phyloP scores from a whole-genome alignment of 192 early-diverging fungal species.

The Martensiomyces pterosporus region DNA sequence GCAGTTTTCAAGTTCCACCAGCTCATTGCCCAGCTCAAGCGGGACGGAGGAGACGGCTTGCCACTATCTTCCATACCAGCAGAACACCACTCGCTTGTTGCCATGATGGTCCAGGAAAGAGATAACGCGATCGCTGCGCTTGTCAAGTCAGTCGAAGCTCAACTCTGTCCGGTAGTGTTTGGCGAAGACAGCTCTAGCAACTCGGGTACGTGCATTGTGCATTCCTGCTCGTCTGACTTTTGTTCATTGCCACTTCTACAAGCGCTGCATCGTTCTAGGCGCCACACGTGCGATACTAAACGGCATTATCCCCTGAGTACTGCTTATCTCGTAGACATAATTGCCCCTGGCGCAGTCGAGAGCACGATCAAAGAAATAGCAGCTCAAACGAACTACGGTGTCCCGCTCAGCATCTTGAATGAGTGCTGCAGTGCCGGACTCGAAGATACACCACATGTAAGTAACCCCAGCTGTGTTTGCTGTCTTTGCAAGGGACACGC shows the following conservation, averaged over 20 bases:
- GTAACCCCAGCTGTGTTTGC: no score
- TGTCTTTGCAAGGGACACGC: no score
- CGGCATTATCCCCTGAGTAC: no score
- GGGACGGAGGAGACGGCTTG: constrained; percentile 7
- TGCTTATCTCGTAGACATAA: no score
- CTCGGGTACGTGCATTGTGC: no score
- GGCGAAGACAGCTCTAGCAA: constrained; percentile 23
- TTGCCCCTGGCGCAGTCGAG: constrained; percentile 25
- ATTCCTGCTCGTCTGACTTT: no score
- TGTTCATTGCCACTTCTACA: no score
- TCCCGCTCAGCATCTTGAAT: constrained; percentile 18
- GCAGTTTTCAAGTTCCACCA: constrained; percentile 43
- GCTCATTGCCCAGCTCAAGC: constrained; percentile 27
- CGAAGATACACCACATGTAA: constrained; percentile 28
- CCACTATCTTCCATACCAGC: constrained; percentile 22
- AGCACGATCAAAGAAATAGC: constrained; percentile 24
- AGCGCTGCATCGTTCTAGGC: no score
- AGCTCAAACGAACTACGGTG: constrained; percentile 37
- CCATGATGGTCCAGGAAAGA: constrained; percentile 45
- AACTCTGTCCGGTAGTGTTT: constrained; percentile 44
- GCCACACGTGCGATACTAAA: no score
- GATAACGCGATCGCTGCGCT: constrained; percentile 21
- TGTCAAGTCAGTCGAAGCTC: constrained; percentile 27
- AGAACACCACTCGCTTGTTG: constrained; percentile 32
- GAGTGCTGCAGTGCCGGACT: constrained; percentile 4